Conservation (phyloP, 495 filamentous ascomycete species). For the Glonium stellatum region DNA sequence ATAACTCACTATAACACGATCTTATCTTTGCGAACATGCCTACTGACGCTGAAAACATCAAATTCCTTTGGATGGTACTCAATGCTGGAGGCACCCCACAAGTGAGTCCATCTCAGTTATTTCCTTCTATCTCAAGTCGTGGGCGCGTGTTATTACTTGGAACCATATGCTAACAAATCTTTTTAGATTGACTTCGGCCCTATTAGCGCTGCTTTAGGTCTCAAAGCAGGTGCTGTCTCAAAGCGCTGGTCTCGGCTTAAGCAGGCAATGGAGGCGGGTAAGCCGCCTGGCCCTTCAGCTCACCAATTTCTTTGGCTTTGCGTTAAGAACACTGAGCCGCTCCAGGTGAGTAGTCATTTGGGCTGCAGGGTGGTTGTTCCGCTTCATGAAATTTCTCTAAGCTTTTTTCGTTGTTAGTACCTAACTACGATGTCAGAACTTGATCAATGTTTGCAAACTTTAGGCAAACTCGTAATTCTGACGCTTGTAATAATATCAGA, state of each 20-base stretch:
- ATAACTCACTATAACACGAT: background rate
- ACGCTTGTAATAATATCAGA: no score
- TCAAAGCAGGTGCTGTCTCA: constrained; percentile 12
- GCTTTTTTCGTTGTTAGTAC: no score
- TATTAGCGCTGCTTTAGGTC: constrained; percentile 10
- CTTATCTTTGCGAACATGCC: constrained; percentile 23
- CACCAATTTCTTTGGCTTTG: constrained; percentile 19
- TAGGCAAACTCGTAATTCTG: no score
- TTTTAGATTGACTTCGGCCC: constrained; percentile 20
- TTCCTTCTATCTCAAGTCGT: background rate
- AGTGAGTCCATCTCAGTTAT: constrained; percentile 6
- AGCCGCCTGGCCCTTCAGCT: constrained; percentile 6
- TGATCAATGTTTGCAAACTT: no score
- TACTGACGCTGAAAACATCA: constrained; percentile 22
- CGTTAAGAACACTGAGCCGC: constrained; percentile 11
- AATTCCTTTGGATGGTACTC: constrained; percentile 21
- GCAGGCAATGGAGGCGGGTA: constrained; percentile 17
- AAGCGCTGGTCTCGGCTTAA: constrained; percentile 28
- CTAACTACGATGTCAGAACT: no score
- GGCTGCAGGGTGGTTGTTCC: no score
- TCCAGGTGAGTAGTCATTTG: background rate
- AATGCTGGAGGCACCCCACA: constrained; percentile 6
- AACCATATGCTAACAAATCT: background rate
- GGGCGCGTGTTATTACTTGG: background rate
- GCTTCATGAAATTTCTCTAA: no score